Base-by-base conservation (phyloP, 2,329 filamentous ascomycete genomes). In the Phaeosphaeria sp. region DNA sequence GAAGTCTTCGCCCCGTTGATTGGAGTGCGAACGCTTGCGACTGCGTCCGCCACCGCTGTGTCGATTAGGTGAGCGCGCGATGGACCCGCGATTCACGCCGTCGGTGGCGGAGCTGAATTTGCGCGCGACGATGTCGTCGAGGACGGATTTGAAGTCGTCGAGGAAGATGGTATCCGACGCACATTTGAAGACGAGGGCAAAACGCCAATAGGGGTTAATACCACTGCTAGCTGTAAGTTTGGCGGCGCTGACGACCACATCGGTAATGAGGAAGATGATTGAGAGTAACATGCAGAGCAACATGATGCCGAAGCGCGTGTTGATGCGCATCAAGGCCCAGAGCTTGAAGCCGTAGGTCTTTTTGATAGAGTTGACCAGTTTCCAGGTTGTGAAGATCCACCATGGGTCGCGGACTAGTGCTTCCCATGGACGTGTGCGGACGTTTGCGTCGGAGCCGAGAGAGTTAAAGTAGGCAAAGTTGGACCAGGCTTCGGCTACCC, bases 361-460 rank as follows among this genome's bases (percentile, higher is more conserved):
- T 48, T 71, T 73, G 50, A 76, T 75, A 6, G 69, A 61, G 30
- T 66, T 55, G 25, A 74, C 64, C 8, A 75, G 59, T 44, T 67
- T 71, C 69, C 68, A 75, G 0, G 74, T 75, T 0, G 73, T 76
- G 40, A 74, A 76, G 15, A 76, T 76, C 74, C 74, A 76, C 74
- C 72, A 76, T 0, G 73, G 73, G 24, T 75, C 73, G 6, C 73
- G 67, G 6, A 68, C 36, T 1, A 76, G 59, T 1, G 74, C 74
- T 61, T 76, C 74, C 61, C 62, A 76, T 1, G 74, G 73, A 2
- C 74, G 59, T 59, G 67, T 74, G 4, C 55, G 66, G 7, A 64
- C 57, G 36, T 75, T 76, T 17, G 59, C 70, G 8, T 66, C 57
- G 11, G 67, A 70, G 3, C 74, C 73, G 2, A 76, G 63, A 3